These are phyloP conservation scores for Xylaria flabelliformis DNA, from an alignment of 495 filamentous ascomycete species.

Conservation along the genomic window DNA sequence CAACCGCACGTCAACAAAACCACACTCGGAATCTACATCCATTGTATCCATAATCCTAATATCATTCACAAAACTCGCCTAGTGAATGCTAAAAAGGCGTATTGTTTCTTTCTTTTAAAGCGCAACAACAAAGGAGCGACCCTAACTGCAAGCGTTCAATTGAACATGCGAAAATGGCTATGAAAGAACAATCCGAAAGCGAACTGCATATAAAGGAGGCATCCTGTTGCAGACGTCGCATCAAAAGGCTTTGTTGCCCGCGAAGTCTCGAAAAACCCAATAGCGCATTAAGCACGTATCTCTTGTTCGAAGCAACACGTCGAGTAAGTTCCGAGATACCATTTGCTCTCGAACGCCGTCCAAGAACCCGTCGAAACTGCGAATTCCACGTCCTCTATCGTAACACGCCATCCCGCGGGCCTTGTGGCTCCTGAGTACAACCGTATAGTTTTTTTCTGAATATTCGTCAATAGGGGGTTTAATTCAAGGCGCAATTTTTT, in stretches of 20 bases:
- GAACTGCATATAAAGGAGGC: conserved; percentile 31
- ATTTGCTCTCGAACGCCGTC: not conserved
- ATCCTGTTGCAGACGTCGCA: conserved; percentile 11
- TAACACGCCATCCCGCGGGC: not conserved
- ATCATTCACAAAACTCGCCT: not conserved
- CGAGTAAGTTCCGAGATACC: not conserved
- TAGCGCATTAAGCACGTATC: not conserved
- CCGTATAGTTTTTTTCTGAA: not conserved
- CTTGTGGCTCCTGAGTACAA: not conserved
- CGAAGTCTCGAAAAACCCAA: conserved; percentile 1
- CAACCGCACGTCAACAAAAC: not conserved
- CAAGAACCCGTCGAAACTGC: not conserved
- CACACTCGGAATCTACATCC: not conserved
- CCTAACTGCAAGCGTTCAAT: not conserved
- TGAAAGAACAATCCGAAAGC: conserved; percentile 24
- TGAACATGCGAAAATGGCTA: conserved; percentile 8
- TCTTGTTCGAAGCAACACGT: not conserved
- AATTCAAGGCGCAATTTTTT: not conserved
- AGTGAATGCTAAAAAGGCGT: not conserved
- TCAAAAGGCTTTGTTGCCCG: conserved; percentile 15
- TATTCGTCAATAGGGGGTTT: not conserved
- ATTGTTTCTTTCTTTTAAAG: not conserved
- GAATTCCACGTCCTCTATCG: not conserved
- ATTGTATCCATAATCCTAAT: not conserved
- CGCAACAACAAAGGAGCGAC: not conserved